Percentiles rank a stretch among this genome's conserved stretches.
Conservation (phyloP, 306 rosid genomes). For the Coriaria nepalensis region DNA sequence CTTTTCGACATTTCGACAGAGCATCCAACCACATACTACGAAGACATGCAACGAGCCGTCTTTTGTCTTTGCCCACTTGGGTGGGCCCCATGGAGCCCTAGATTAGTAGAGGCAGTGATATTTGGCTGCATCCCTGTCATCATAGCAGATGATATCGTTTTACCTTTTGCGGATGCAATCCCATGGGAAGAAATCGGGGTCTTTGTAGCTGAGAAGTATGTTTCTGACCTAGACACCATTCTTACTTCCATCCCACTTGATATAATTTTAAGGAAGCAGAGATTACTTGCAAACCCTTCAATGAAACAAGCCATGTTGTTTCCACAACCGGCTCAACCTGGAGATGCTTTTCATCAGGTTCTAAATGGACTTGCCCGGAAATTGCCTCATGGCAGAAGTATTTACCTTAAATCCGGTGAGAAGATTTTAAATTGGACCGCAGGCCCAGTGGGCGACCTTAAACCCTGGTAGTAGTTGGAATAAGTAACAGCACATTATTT, state of each 20-base stretch:
- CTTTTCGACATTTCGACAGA: conserved; percentile 90
- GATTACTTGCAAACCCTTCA: conserved; percentile 93
- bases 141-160: conserved; percentile 90
- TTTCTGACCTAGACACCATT: conserved; percentile 70
- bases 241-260: conserved; percentile 87
- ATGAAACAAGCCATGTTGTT: conserved; percentile 99
- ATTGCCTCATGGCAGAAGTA: conserved; percentile 50
- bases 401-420: conserved; percentile 55
- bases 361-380: conserved; percentile 90
- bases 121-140: conserved; percentile 97
- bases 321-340: conserved; percentile 83
- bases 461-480: conserved; percentile 50
- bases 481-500: too few species aligned
- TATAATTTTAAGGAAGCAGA: conserved; percentile 68
- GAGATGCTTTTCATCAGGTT: conserved; percentile 94
- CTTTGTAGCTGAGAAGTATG: conserved; percentile 75
- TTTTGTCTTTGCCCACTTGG: conserved; percentile 97
- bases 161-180: conserved; percentile 96
- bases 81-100: conserved; percentile 99
- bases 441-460: conserved; percentile 81
- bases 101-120: conserved; percentile 90
- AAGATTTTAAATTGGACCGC: conserved; percentile 85
- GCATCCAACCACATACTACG: conserved; percentile 90
- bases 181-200: conserved; percentile 99
- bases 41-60: conserved; percentile 95